These are phyloP conservation scores for Leishmania major DNA, from an alignment of 208 protist species.

Conservation along the genomic window DNA sequence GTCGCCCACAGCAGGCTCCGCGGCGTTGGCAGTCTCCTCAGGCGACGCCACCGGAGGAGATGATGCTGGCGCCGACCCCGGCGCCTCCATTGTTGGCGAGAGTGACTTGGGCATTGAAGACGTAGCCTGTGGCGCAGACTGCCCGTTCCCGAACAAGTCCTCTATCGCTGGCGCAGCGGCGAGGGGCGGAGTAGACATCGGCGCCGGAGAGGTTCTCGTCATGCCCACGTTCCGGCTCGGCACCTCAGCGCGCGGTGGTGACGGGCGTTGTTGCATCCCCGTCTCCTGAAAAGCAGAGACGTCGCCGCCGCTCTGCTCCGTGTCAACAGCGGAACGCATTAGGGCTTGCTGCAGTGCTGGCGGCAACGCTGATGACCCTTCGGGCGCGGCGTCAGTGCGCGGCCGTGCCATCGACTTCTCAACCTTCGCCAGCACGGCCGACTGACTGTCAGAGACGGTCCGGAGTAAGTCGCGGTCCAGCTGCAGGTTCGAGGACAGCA, in stretches of 20 bases:
- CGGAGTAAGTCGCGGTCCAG: conserved; percentile 58
- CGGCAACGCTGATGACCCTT: neutral
- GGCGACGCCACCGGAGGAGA: neutral
- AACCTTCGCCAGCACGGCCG: conserved; percentile 43
- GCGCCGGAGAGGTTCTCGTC: conserved; percentile 9
- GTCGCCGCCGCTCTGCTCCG: conserved; percentile 2
- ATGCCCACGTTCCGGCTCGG: neutral
- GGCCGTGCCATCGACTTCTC: conserved; percentile 1
- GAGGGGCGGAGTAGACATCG: conserved; percentile 3
- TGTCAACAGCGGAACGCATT: conserved; percentile 29
- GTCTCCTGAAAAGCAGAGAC: neutral
- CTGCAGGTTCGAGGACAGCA: conserved; percentile 71
- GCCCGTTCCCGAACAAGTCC: conserved; percentile 32
- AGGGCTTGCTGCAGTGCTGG: neutral
- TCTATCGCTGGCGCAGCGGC: conserved; percentile 22
- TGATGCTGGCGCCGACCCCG: neutral
- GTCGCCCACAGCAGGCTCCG: neutral
- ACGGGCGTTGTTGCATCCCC: neutral
- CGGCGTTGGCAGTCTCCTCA: neutral
- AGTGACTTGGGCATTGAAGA: neutral
- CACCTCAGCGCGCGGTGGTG: conserved; percentile 29
- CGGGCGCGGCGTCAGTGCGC: neutral
- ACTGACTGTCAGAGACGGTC: conserved; percentile 64
- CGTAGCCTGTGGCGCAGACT: neutral
- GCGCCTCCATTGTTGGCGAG: neutral